Conservation (phyloP, 1,284 basidiomycete species). For the Fomitopsis pinicola region DNA sequence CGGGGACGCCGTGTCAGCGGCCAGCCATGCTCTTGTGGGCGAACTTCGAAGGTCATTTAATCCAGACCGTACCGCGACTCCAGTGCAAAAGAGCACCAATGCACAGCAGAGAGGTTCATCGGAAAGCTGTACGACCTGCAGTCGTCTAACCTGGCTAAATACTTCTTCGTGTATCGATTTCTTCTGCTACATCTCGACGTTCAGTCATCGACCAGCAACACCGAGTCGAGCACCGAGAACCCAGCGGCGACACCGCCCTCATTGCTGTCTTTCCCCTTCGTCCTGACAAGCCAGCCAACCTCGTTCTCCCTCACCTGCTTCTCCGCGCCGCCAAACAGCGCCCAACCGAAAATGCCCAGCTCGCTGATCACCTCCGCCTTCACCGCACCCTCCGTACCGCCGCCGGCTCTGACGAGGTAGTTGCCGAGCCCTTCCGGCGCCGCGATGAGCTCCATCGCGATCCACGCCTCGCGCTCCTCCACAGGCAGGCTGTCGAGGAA, state of each 20-base stretch:
- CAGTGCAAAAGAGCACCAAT: no score
- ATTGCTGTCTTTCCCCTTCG: conserved; percentile 90
- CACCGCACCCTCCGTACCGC: conserved; percentile 29
- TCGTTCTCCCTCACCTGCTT: conserved; percentile 47
- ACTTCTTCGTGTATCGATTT: no score
- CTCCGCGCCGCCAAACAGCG: conserved; percentile 59
- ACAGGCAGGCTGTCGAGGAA: conserved; percentile 64
- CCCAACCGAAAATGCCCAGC: conserved; percentile 89
- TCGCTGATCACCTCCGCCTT: conserved; percentile 82
- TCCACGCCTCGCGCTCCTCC: conserved; percentile 76
- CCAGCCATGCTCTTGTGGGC: no score
- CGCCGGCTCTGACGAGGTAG: conserved; percentile 68
- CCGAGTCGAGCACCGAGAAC: conserved; percentile 82
- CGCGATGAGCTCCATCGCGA: conserved; percentile 89
- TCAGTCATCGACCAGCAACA: conserved; percentile 58
- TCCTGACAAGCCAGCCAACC: conserved; percentile 86
- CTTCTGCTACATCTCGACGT: not conserved
- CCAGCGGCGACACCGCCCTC: conserved; percentile 95
- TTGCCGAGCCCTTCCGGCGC: conserved; percentile 68
- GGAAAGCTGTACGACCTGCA: no score
- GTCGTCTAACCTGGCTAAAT: no score
- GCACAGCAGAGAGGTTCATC: no score
- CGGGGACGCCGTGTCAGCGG: no score
- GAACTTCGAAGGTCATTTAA: no score
- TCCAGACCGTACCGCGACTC: no score